phyloP scores from a whole-genome alignment of 805 yeast genomes.

The Metschnikowia corniflorae region DNA sequence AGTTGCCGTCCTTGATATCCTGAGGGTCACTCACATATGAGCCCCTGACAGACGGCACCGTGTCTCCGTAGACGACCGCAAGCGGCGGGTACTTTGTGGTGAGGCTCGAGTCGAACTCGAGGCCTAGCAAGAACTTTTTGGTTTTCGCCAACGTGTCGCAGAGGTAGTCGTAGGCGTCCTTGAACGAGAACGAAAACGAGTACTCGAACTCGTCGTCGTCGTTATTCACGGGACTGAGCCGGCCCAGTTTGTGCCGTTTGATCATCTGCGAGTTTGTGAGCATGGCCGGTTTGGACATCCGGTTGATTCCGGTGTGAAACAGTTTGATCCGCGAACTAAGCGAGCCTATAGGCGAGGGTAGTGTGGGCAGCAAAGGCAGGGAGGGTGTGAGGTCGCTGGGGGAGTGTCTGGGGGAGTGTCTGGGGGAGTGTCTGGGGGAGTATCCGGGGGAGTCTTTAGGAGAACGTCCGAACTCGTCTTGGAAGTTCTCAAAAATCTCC shows the following conservation, averaged over 20 bases:
- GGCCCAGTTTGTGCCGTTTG: constrained; percentile 23
- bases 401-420: no score
- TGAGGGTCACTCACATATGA: constrained; percentile 59
- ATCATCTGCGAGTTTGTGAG: constrained; percentile 25
- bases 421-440: no score
- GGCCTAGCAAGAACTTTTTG: constrained; percentile 51
- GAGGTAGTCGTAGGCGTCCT: constrained; percentile 65
- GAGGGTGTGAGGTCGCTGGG: neutral
- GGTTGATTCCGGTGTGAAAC: constrained; percentile 13
- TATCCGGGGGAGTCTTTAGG: no score
- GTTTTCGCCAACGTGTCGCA: constrained; percentile 57
- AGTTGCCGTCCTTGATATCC: constrained; percentile 68
- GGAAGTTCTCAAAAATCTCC: no score
- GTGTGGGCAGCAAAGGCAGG: neutral
- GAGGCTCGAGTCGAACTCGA: constrained; percentile 50
- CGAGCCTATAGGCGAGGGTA: constrained; percentile 8
- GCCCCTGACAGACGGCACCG: constrained; percentile 82
- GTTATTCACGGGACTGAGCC: constrained; percentile 11
- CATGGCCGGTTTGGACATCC: constrained; percentile 12
- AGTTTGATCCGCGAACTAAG: constrained; percentile 23
- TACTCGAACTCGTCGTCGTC: constrained; percentile 11
- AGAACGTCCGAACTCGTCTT: no score
- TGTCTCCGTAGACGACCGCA: constrained; percentile 76
- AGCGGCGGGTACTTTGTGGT: constrained; percentile 68
- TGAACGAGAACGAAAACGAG: constrained; percentile 33